Evolutionary conservation across 2,329 filamentous ascomycete genomes (phyloP).

Genomic region (Colletotrichum trifolii): DNA sequence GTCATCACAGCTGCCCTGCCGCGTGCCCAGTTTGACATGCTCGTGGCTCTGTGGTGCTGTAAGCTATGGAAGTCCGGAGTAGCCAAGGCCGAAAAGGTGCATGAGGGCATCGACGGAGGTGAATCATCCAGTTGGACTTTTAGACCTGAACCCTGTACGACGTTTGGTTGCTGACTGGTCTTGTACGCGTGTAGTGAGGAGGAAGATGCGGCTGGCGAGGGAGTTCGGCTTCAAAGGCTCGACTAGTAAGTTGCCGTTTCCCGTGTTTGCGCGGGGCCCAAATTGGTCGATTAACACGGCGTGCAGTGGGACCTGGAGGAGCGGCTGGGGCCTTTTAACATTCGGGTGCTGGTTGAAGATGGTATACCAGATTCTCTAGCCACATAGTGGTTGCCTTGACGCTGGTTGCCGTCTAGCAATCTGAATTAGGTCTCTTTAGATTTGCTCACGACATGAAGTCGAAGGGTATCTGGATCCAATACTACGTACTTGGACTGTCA

Average conservation of each 20-base stretch:
- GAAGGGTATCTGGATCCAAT: too few relatives aligned
- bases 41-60: conserved; percentile 20
- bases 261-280: neutral
- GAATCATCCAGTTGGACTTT: too few relatives aligned
- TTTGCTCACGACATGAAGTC: too few relatives aligned
- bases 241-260: neutral
- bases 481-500: too few relatives aligned
- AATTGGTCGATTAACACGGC: neutral
- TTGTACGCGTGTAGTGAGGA: conserved; percentile 2
- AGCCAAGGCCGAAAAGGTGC: conserved; percentile 20
- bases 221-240: conserved; percentile 7
- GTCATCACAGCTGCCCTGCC: conserved; percentile 6
- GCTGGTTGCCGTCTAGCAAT: too few relatives aligned
- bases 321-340: too few relatives aligned
- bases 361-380: too few relatives aligned
- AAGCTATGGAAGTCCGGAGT: conserved; percentile 17
- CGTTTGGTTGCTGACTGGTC: neutral
- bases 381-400: too few relatives aligned
- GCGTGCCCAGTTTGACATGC: conserved; percentile 12
- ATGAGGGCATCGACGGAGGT: conserved; percentile 23
- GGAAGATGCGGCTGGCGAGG: conserved; percentile 16
- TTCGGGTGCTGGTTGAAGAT: too few relatives aligned
- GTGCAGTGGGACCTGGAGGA: neutral
- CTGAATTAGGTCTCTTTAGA: too few relatives aligned
- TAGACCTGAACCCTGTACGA: neutral